Evolutionary conservation across 495 filamentous ascomycete species (phyloP).

Genomic region (Aspergillus heteromorphus): DNA sequence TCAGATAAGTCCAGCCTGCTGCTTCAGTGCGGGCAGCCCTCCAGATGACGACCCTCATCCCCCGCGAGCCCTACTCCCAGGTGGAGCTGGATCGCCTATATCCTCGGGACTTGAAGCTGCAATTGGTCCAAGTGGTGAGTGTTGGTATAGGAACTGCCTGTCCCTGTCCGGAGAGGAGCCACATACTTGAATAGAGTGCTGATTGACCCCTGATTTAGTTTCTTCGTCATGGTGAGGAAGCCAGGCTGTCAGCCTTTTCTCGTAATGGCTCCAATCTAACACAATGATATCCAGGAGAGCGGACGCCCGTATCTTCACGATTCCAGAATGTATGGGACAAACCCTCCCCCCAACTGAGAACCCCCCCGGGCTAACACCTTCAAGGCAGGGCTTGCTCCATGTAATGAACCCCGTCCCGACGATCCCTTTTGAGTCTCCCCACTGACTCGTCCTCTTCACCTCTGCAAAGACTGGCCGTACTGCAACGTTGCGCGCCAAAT

Average conservation of each 20-base stretch:
- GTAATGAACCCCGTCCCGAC: slow-evolving; percentile 31
- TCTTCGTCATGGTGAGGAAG: slow-evolving; percentile 69
- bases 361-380: slow-evolving; percentile 18
- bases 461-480: slow-evolving; percentile 77
- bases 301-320: slow-evolving; percentile 76
- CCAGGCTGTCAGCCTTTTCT: background rate
- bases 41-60: slow-evolving; percentile 70
- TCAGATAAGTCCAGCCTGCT: background rate
- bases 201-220: slow-evolving; percentile 38
- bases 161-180: background rate
- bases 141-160: background rate
- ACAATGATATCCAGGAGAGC: slow-evolving; percentile 51
- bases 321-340: slow-evolving; percentile 67
- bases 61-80: slow-evolving; percentile 69
- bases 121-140: slow-evolving; percentile 79
- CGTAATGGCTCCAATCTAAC: background rate
- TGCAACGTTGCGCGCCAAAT: slow-evolving; percentile 71
- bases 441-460: slow-evolving; percentile 12
- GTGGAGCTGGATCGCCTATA: slow-evolving; percentile 81
- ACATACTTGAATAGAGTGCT: background rate
- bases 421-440: background rate
- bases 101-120: slow-evolving; percentile 70
- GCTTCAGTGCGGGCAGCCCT: background rate
- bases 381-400: slow-evolving; percentile 68
- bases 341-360: slow-evolving; percentile 1